Percentiles rank a stretch among this genome's conserved stretches.
phyloP scores from a whole-genome alignment of 2,329 filamentous ascomycete species.

The Hypoxylon rubiginosum region DNA sequence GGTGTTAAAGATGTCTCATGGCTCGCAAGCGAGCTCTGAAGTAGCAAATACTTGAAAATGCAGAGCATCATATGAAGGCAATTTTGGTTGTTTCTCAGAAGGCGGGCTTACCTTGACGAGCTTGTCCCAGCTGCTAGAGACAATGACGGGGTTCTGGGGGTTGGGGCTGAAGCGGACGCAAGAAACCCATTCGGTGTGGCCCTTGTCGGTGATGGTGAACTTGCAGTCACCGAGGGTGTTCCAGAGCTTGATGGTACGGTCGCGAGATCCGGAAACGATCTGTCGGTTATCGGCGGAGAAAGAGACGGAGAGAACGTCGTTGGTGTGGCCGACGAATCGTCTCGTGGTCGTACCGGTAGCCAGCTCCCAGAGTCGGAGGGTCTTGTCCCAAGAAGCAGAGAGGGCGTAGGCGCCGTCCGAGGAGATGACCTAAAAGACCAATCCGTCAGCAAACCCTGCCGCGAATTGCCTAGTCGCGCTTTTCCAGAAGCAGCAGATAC shows the following conservation, averaged over 20 bases:
- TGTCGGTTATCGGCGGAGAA: slow-evolving; percentile 99
- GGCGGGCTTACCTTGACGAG: slow-evolving; percentile 91
- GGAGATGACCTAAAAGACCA: slow-evolving; percentile 85
- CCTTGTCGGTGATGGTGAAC: slow-evolving; percentile 99
- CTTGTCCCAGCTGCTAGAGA: slow-evolving; percentile 99
- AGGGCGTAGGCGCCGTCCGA: slow-evolving; percentile 99
- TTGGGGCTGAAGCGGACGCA: slow-evolving; percentile 99
- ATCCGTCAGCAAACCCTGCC: slow-evolving; percentile 46
- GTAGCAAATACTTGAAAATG: slow-evolving; percentile 99
- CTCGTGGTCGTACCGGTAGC: slow-evolving; percentile 96
- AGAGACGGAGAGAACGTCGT: slow-evolving; percentile 99
- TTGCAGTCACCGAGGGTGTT: slow-evolving; percentile 99
- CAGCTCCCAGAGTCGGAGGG: slow-evolving; percentile 99
- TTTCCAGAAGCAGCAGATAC: slow-evolving; percentile 19
- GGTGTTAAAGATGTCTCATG: slow-evolving; percentile 98
- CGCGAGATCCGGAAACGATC: slow-evolving; percentile 98
- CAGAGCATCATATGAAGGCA: slow-evolving; percentile 85
- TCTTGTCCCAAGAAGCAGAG: slow-evolving; percentile 99
- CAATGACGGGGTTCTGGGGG: slow-evolving; percentile 99
- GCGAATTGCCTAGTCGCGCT: background rate
- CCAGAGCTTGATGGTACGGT: slow-evolving; percentile 99
- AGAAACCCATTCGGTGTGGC: slow-evolving; percentile 99
- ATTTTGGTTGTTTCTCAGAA: slow-evolving; percentile 11
- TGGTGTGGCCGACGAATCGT: slow-evolving; percentile 98
- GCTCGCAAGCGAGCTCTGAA: slow-evolving; percentile 93